Conservation (phyloP, 78 protist genomes). For the Polysphondylium violaceum region DNA sequence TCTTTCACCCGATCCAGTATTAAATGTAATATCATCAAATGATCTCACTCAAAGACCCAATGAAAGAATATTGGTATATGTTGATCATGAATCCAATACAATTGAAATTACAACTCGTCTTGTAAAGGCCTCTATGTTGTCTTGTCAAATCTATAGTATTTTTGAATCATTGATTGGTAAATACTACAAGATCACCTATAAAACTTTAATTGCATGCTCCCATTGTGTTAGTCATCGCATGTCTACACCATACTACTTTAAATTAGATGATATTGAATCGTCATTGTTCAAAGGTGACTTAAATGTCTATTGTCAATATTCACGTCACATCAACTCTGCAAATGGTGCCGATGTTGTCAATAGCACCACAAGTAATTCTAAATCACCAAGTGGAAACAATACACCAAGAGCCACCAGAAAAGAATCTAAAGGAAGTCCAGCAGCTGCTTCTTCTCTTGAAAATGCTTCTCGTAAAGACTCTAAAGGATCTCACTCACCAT, state of each 20-base stretch:
- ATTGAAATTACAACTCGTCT: constrained; percentile 27
- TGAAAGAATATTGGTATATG: constrained; percentile 37
- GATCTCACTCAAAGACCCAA: neutral
- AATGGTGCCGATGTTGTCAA: neutral
- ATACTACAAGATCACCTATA: constrained; percentile 31
- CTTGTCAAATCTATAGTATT: constrained; percentile 37
- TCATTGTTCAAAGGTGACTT: constrained; percentile 29
- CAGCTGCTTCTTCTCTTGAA: neutral
- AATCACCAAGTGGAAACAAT: neutral
- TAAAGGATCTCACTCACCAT: neutral
- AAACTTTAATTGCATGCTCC: constrained; percentile 16
- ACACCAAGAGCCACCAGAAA: neutral
- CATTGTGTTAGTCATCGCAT: constrained; percentile 31
- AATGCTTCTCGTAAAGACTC: neutral
- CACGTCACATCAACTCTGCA: neutral
- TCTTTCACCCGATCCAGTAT: constrained; percentile 26
- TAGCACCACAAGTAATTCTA: neutral
- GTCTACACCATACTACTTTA: constrained; percentile 1
- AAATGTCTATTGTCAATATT: constrained; percentile 45
- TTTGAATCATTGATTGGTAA: constrained; percentile 37
- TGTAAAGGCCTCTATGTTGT: neutral
- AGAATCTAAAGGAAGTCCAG: constrained; percentile 7
- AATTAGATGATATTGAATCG: neutral
- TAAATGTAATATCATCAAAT: neutral
- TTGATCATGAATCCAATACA: constrained; percentile 44